A percentile compares a stretch with the other conserved stretches of the same genome.
Evolutionary conservation across 345 rosid genomes (phyloP).

Genomic region (Gossypium arboreum): DNA sequence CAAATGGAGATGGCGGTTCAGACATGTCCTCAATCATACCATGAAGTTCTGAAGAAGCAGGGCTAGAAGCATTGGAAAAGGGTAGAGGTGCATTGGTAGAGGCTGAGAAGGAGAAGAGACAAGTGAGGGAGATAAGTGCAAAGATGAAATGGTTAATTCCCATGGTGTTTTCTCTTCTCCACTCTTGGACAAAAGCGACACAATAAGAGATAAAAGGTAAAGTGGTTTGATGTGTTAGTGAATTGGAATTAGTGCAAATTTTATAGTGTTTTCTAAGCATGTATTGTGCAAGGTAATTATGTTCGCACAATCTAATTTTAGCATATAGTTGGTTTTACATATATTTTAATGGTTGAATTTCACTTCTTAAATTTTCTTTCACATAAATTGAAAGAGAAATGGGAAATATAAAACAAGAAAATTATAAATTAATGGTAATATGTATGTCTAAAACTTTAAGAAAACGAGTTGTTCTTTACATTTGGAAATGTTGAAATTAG

Average conservation of each 20-base stretch:
- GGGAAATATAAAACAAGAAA: no score
- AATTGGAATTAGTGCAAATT: neutral
- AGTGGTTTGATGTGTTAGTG: neutral
- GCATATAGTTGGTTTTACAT: neutral
- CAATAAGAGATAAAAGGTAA: neutral
- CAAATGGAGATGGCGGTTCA: neutral
- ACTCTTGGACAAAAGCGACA: neutral
- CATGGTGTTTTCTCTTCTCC: conserved; percentile 18
- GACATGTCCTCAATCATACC: neutral
- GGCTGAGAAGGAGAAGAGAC: conserved; percentile 6
- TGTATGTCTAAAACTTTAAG: no score
- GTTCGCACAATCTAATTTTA: neutral
- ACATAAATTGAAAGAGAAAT: no score
- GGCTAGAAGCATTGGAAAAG: neutral
- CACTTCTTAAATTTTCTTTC: neutral
- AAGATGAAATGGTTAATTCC: conserved; percentile 9
- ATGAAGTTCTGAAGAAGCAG: neutral
- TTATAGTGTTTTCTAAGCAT: neutral
- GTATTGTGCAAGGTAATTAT: neutral
- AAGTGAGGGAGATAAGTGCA: conserved; percentile 16
- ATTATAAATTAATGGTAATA: no score
- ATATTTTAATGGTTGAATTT: neutral
- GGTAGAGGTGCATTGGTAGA: neutral
- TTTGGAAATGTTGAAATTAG: no score
- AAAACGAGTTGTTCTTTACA: no score